Evolutionary conservation across 164 flowering plant genomes (phyloP).

Genomic region (Annona cherimola): DNA sequence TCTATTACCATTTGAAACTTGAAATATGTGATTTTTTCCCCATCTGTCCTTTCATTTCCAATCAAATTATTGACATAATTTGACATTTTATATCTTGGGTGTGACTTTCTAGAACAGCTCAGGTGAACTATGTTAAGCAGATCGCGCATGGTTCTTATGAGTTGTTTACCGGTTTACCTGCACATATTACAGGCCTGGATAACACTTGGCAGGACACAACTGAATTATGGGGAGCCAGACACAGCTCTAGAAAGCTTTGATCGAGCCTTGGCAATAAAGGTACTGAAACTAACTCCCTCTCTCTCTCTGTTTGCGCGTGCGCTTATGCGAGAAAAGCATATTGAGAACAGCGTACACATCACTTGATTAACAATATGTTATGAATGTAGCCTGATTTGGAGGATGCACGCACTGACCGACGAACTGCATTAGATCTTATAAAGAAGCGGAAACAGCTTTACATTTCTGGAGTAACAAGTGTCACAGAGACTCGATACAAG

Average conservation of each 20-base stretch:
- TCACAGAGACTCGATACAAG: slow-evolving; percentile 34
- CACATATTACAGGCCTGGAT: slow-evolving; percentile 65
- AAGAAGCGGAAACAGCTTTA: slow-evolving; percentile 72
- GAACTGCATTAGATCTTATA: slow-evolving; percentile 55
- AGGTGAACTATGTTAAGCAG: neutral
- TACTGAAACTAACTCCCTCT: slow-evolving; percentile 9
- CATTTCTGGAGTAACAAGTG: slow-evolving; percentile 41
- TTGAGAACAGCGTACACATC: neutral
- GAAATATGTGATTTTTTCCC: too few species aligned
- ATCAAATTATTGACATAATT: too few species aligned
- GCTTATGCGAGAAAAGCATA: neutral
- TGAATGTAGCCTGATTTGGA: slow-evolving; percentile 59
- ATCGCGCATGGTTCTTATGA: neutral
- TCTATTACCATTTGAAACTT: too few species aligned
- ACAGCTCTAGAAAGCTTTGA: slow-evolving; percentile 71
- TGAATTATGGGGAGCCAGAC: slow-evolving; percentile 92
- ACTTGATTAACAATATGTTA: neutral
- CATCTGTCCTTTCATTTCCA: neutral
- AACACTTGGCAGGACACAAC: slow-evolving; percentile 85
- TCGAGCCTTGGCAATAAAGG: slow-evolving; percentile 71
- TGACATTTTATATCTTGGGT: neutral
- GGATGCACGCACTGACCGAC: slow-evolving; percentile 58
- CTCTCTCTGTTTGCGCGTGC: neutral
- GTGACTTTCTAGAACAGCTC: neutral
- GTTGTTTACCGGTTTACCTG: neutral